Evolutionary conservation across 2,329 filamentous ascomycete species (phyloP).

Genomic region (Gliomastix tumulicola): DNA sequence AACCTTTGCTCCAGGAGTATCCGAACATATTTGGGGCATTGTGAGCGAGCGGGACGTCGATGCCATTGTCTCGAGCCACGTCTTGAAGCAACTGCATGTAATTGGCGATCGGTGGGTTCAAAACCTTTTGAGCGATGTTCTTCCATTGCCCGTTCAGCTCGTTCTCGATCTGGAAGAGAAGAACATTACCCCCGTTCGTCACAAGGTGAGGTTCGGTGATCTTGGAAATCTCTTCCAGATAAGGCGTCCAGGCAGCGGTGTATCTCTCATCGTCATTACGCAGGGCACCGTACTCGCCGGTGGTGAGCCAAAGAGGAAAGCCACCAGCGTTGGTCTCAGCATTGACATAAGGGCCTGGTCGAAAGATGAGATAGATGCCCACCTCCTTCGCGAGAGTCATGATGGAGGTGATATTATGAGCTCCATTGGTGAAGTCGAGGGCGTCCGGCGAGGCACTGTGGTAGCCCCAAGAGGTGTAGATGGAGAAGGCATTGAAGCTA

Average conservation of each 20-base stretch:
- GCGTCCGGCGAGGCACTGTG: constrained; percentile 24
- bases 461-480: constrained; percentile 34
- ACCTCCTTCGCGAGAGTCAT: constrained; percentile 38
- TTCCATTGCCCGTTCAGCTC: constrained; percentile 39
- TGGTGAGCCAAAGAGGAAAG: constrained; percentile 55
- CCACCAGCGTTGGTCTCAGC: constrained; percentile 57
- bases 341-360: constrained; percentile 57
- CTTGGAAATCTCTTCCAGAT: constrained; percentile 40
- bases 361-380: constrained; percentile 33
- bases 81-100: constrained; percentile 54
- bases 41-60: constrained; percentile 48
- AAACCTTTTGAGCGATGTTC: constrained; percentile 29
- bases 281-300: constrained; percentile 47
- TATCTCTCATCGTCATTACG: constrained; percentile 45
- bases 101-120: constrained; percentile 38
- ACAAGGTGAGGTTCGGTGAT: constrained; percentile 45
- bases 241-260: constrained; percentile 46
- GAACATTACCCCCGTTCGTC: constrained; percentile 49
- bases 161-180: constrained; percentile 51
- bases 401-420: constrained; percentile 40
- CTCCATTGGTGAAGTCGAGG: constrained; percentile 14
- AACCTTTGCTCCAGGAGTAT: constrained; percentile 51
- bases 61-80: constrained; percentile 45
- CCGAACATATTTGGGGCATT: constrained; percentile 54
- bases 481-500: constrained; percentile 34